Evolutionary conservation across 2,329 filamentous ascomycete genomes (phyloP), one percentile per base, ranked within the genome.

Genomic region (Nothophoma quercina): DNA sequence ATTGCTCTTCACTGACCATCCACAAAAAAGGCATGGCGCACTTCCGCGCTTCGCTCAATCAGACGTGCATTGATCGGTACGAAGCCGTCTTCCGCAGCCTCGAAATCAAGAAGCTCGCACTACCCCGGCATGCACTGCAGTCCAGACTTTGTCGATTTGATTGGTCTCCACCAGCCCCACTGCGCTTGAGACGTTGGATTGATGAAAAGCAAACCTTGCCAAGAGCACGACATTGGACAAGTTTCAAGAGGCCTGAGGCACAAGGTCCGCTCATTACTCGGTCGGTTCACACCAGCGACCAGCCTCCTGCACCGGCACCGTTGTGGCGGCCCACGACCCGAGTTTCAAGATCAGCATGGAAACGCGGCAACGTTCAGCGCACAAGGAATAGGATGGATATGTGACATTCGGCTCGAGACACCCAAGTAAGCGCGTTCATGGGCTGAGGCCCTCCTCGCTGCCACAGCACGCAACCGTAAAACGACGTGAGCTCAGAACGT

Each of bases 131-230:
- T 19, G 25, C 36, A 35, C 13, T 25, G 39, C 38, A 53, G 50
- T 53, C 50, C 33, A 39, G 50, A 48, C 50, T 25, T 32, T 18
- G 6, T 15, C 15, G n/a, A 34, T 26, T 46, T 48, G 43, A 48
- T 53, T 43, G 38, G 39, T 53, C 43, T 21, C 50, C 50, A 53
- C 50, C 18, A n/a, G 43, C 50, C 43, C 43, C 50, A 48, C 38
- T 16, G 19, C 43, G 21, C 39, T 29, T 53, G 50, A 47, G 50
- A 53, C 43, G 28, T 33, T 43, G 42, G 32, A 29, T 43, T 32
- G 22, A 32, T 39, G 43, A 33, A 47, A 42, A 47, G 43, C 38
- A 48, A 25, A 22, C 39, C 25, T 44, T 33, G 42, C 49, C 49
- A 52, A 46, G 41, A 33, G 7, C 9, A 39, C 43, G 19, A 38